Percentiles rank a stretch among this genome's conserved stretches.
Conservation (phyloP, 1,284 basidiomycete genomes). For the Cutaneotrichosporon spelunceum region DNA sequence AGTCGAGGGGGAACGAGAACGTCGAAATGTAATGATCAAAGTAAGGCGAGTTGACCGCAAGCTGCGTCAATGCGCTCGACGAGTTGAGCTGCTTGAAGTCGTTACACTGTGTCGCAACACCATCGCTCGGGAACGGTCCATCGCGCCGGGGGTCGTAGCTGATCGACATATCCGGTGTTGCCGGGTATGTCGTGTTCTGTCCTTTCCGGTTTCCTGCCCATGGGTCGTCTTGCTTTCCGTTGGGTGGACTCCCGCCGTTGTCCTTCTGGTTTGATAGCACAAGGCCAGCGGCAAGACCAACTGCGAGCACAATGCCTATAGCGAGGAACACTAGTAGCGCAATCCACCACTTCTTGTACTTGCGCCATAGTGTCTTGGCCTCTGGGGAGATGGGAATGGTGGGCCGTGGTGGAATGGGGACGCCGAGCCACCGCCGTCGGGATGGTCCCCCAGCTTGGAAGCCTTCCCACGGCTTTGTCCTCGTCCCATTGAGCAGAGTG, state of each 20-base stretch:
- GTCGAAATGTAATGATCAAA: slow-evolving; percentile 27
- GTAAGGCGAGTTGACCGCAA: slow-evolving; percentile 16
- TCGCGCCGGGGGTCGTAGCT: slow-evolving; percentile 39
- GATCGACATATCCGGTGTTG: slow-evolving; percentile 28
- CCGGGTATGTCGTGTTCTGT: neutral
- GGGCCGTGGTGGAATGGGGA: slow-evolving; percentile 6
- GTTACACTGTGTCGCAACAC: slow-evolving; percentile 40
- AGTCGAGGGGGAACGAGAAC: slow-evolving; percentile 33
- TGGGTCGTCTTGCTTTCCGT: neutral
- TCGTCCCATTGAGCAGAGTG: neutral
- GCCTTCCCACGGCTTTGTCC: slow-evolving; percentile 35
- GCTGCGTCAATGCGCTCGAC: slow-evolving; percentile 25
- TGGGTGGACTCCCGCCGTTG: too few relatives aligned
- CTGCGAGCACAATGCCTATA: slow-evolving; percentile 36
- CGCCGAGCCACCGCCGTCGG: slow-evolving; percentile 10
- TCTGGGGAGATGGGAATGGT: slow-evolving; percentile 12
- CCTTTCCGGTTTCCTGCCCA: neutral
- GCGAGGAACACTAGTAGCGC: slow-evolving; percentile 23
- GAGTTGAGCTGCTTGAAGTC: slow-evolving; percentile 33
- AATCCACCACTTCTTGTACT: slow-evolving; percentile 36
- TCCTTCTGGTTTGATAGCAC: slow-evolving; percentile 3
- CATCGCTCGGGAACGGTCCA: slow-evolving; percentile 40
- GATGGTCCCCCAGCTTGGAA: slow-evolving; percentile 1
- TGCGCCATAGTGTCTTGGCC: slow-evolving; percentile 30
- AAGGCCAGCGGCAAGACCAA: slow-evolving; percentile 38